Evolutionary conservation across 2,329 filamentous ascomycete species (phyloP).

Genomic region (Colletotrichum sp.): DNA sequence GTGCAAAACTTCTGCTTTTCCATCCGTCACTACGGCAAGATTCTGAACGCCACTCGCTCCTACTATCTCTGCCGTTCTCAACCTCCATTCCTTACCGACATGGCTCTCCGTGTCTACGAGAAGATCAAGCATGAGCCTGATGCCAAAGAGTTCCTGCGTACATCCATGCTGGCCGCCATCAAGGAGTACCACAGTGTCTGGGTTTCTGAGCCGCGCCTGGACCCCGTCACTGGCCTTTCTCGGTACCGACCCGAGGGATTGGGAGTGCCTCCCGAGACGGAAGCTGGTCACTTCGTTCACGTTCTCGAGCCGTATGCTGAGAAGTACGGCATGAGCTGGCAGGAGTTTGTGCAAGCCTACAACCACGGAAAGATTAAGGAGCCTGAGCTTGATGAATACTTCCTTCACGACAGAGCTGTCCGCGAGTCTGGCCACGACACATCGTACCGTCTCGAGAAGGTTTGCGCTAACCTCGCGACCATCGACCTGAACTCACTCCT

Average conservation of each 20-base stretch:
- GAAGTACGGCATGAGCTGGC: conserved; percentile 82
- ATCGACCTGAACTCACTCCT: conserved; percentile 94
- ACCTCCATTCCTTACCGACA: conserved; percentile 95
- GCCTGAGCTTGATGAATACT: conserved; percentile 92
- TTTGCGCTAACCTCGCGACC: conserved; percentile 88
- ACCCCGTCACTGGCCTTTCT: conserved; percentile 79
- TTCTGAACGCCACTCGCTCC: conserved; percentile 93
- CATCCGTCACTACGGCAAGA: conserved; percentile 98
- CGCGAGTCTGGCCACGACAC: conserved; percentile 98
- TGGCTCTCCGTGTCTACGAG: conserved; percentile 93
- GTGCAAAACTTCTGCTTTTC: conserved; percentile 97
- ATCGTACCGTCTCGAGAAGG: conserved; percentile 87
- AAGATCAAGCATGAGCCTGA: conserved; percentile 87
- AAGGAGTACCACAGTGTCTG: conserved; percentile 96
- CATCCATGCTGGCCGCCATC: conserved; percentile 86
- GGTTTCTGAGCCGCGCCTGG: conserved; percentile 79
- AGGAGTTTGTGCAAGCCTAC: conserved; percentile 88
- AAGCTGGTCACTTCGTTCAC: conserved; percentile 85
- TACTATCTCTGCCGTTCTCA: conserved; percentile 96
- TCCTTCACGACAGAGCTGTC: conserved; percentile 93
- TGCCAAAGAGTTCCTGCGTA: conserved; percentile 80
- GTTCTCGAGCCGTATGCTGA: conserved; percentile 81
- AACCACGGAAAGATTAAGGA: conserved; percentile 79
- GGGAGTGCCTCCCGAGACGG: conserved; percentile 91
- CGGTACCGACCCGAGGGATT: conserved; percentile 83